Evolutionary conservation across 2,329 filamentous ascomycete genomes (phyloP), one percentile per base, ranked within the genome.

Genomic region (Epichloe gansuensis): DNA sequence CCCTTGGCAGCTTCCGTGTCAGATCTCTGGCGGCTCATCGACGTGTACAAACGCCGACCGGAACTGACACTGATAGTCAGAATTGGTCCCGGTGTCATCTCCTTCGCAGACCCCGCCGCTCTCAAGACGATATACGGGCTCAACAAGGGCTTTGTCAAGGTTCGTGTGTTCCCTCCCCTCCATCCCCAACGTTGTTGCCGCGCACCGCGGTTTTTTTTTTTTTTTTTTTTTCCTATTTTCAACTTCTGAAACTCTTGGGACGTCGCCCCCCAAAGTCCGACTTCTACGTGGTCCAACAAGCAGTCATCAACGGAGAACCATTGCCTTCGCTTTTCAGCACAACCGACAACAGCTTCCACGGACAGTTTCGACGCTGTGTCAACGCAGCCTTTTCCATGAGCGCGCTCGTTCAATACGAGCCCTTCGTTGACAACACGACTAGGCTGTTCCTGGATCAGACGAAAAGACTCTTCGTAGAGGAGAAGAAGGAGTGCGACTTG

Each of bases 401-500:
- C n/a, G 39, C 39, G 17, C 15, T 40, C 15, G 39, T 40, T 17
- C 39, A 40, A 15, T 40, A 40, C 17, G 39, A 40, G 39, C 39
- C 39, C 9, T 40, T 40, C 5, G 39, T 40, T 15, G 39, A 40
- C 13, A 40, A 21, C 9, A 40, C 39, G 11, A 40, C 39, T 15
- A 40, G 17, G 17, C n/a, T 40, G 9, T 40, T 40, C 39, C 39
- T 40, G 15, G 39, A 40, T 40, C 39, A 40, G 11, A 40, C 39
- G 6, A 17, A 21, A 4, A 40, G 17, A 15, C 39, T 40, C 15
- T 40, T 40, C 13, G n/a, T 40, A 13, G 39, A 17, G 3, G 11
- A 17, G 0, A 15, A 15, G 15, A 15, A 6, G 9, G 39, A 1
- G 13, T 40, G 39, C 39, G 78, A 87, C 61, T 84, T 88, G 52